phyloP scores from a whole-genome alignment of 176 grass and related monocot species.

The Oryza australiensis region DNA sequence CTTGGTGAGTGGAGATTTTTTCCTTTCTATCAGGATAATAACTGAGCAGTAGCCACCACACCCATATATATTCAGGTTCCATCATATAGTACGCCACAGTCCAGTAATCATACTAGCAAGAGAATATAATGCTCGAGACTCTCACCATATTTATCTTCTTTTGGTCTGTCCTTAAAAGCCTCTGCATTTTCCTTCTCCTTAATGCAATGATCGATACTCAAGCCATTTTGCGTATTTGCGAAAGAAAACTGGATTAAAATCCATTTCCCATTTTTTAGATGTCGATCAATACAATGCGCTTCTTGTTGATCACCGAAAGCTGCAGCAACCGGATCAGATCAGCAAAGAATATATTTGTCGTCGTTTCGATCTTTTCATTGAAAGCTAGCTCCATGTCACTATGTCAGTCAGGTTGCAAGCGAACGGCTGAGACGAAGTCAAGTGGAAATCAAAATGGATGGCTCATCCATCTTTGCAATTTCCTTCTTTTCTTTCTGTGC shows the following conservation, averaged over 20 bases:
- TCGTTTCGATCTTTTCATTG: slow-evolving; percentile 17
- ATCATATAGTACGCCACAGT: background rate
- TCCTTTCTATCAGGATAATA: slow-evolving; percentile 33
- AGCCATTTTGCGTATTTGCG: no score
- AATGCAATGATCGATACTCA: no score
- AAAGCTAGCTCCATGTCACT: slow-evolving; percentile 29
- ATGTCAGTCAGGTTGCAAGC: background rate
- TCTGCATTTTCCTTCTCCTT: no score
- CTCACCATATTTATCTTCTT: background rate
- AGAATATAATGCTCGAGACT: background rate
- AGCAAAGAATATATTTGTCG: slow-evolving; percentile 33
- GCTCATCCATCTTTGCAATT: background rate
- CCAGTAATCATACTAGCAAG: background rate
- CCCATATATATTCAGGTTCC: slow-evolving; percentile 14
- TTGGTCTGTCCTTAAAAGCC: no score
- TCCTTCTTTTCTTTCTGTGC: background rate
- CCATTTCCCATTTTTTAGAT: background rate
- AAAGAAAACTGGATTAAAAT: background rate
- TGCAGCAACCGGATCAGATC: background rate
- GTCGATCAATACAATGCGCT: background rate
- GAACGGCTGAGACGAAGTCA: slow-evolving; percentile 17
- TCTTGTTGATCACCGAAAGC: slow-evolving; percentile 41
- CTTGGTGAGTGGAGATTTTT: slow-evolving; percentile 28
- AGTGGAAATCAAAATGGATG: slow-evolving; percentile 17
- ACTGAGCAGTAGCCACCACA: background rate